These are phyloP conservation scores for Alternaria sp. DNA, from an alignment of 2,329 filamentous ascomycete species.

Conservation along the genomic window DNA sequence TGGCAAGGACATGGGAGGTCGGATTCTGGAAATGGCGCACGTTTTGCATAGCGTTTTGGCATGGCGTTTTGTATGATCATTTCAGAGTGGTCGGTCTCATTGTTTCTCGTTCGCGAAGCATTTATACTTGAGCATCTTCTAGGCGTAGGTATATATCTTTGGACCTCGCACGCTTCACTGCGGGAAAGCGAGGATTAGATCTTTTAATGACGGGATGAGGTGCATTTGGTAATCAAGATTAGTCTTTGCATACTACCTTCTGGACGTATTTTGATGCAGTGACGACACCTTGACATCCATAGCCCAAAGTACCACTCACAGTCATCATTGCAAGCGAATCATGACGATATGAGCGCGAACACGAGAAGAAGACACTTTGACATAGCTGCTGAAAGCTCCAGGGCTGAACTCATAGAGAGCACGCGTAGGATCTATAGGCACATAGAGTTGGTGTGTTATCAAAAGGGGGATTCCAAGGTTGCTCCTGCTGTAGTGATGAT, in stretches of 20 bases:
- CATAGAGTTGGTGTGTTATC: not conserved
- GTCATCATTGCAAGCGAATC: no score
- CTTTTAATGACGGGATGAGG: constrained; percentile 24
- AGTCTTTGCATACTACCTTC: not conserved
- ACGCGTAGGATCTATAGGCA: not conserved
- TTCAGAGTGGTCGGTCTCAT: constrained; percentile 17
- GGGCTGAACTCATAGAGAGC: not conserved
- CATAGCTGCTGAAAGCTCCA: not conserved
- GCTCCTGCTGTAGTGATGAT: not conserved
- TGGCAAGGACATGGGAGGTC: not conserved
- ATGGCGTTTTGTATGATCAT: not conserved
- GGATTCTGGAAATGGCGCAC: not conserved
- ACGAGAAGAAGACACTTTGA: no score
- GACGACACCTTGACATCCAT: not conserved
- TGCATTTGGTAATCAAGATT: constrained; percentile 30
- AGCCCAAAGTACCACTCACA: no score
- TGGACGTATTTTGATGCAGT: not conserved
- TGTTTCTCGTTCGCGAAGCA: constrained; percentile 23
- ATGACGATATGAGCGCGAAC: no score
- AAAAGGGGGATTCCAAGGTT: not conserved
- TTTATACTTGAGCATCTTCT: constrained; percentile 33
- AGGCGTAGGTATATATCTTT: constrained; percentile 1
- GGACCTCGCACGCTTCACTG: not conserved
- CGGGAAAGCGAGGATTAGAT: not conserved
- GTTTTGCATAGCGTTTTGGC: not conserved